These are phyloP conservation scores for Haplosporangium gracile DNA, from an alignment of 192 early-diverging fungal genomes.

Conservation along the genomic window DNA sequence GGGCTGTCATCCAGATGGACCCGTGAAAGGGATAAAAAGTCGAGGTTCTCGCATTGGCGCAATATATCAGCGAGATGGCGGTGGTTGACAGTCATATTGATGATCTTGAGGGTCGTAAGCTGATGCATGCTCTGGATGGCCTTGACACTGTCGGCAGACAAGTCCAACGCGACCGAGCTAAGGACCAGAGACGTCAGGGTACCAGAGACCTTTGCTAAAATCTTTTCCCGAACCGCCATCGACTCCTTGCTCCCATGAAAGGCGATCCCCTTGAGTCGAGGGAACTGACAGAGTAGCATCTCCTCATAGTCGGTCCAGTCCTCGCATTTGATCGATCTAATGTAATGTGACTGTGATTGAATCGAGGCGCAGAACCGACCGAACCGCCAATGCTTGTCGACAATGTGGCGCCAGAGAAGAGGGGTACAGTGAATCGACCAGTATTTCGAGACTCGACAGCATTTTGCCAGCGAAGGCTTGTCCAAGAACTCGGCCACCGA, in stretches of 20 bases:
- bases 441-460: constrained; percentile 37
- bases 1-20: neutral
- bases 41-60: constrained; percentile 18
- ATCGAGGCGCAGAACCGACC: constrained; percentile 25
- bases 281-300: constrained; percentile 34
- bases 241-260: constrained; percentile 28
- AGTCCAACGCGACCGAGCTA: constrained; percentile 5
- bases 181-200: constrained; percentile 28
- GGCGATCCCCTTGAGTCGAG: constrained; percentile 25
- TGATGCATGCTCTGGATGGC: constrained; percentile 18
- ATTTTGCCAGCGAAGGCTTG: constrained; percentile 40
- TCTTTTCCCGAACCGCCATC: constrained; percentile 22
- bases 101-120: constrained; percentile 37
- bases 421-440: constrained; percentile 40
- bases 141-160: constrained; percentile 6
- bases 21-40: constrained; percentile 39
- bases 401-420: constrained; percentile 43
- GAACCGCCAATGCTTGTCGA: constrained; percentile 42
- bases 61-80: constrained; percentile 18
- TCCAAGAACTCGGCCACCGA: constrained; percentile 45
- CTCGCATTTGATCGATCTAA: constrained; percentile 38
- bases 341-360: constrained; percentile 17
- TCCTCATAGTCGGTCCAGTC: constrained; percentile 47
- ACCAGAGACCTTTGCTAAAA: constrained; percentile 8
- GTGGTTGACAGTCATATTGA: neutral